Evolutionary conservation across 129 eudicot species (phyloP), one percentile per base, ranked within the genome.

Genomic region (Oenanthe sinensis): DNA sequence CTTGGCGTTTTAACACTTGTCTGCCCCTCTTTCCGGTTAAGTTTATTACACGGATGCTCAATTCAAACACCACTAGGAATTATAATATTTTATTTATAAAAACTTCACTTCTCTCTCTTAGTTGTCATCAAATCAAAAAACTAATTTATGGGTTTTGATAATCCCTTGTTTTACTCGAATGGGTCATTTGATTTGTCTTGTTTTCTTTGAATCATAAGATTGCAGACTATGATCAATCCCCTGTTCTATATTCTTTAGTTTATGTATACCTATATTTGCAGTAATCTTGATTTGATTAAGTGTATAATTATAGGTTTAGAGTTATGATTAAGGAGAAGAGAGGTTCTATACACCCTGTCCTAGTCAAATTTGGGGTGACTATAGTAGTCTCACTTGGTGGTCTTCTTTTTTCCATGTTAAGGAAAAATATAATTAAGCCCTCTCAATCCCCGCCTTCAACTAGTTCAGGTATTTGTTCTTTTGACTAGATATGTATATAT

Each of bases 331-430:
- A 60, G 68, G 92, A 85, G 73, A 90, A 81, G 44, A 88, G 80
- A 83, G 88, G 84, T 49, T n/a, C 24, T 22, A n/a, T 87, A 75
- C 69, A 81, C 54, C 93, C 97, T 26, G 82, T 83, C 67, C 78
- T 88, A 55, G 60, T 95, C 67, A 95, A 88, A 85, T 87, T 90
- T 78, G 99, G 96, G 76, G 92, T 83, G 39, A 92, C 90, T 79
- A 74, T 92, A 30, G 96, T 89, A 5, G 15, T 91, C 75, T 88
- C 97, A 15, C 75, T 91, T 62, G 97, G 97, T 81, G 99, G 96
- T 20, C 75, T 89, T 84, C 44, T 88, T 15, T 91, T 77, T 80
- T 77, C 92, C 28, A 42, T 85, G 75, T 22, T 90, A 20, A 76
- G 87, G 73, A 86, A 77, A 78, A 90, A 83, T 83, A 79, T 86